phyloP scores from a whole-genome alignment of 768 basidiomycete species.

The Amanita pallidorosea region DNA sequence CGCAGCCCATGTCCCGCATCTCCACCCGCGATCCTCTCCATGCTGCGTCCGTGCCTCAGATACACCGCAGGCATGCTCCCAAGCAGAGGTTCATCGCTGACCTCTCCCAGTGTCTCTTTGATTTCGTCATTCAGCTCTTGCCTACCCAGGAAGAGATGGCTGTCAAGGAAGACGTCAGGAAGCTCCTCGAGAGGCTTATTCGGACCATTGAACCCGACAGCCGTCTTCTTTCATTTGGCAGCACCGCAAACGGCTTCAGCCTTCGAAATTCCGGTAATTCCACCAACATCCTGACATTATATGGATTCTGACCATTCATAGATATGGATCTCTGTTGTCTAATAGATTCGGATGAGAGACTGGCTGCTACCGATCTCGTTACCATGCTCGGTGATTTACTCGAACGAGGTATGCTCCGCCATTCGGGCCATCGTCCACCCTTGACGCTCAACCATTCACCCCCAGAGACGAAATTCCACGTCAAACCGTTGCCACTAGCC shows the following conservation, averaged over 20 bases:
- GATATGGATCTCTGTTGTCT: conserved; percentile 99
- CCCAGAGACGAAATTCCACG: conserved; percentile 88
- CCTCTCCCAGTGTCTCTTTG: conserved; percentile 84
- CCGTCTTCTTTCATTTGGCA: conserved; percentile 87
- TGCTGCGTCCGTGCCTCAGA: not conserved
- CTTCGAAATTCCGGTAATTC: conserved; percentile 82
- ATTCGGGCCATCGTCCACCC: not conserved
- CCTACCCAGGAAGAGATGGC: conserved; percentile 85
- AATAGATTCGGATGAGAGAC: conserved; percentile 77
- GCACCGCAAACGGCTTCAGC: conserved; percentile 95
- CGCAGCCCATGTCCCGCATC: not conserved
- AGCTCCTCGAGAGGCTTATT: conserved; percentile 90
- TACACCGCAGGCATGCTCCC: conserved; percentile 23
- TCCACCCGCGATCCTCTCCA: not conserved
- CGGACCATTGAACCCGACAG: conserved; percentile 90
- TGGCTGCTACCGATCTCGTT: conserved; percentile 81
- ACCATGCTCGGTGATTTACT: conserved; percentile 89
- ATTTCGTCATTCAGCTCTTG: conserved; percentile 87
- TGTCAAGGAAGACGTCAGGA: conserved; percentile 93
- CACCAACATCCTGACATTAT: not conserved
- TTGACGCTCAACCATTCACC: conserved; percentile 6
- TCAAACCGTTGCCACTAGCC: conserved; percentile 93
- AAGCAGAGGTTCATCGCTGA: conserved; percentile 65
- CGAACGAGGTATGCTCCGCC: conserved; percentile 64
- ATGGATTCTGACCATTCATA: conserved; percentile 18